Evolutionary conservation across 2,329 filamentous ascomycete genomes (phyloP).

Genomic region (Clonostachys sp.): DNA sequence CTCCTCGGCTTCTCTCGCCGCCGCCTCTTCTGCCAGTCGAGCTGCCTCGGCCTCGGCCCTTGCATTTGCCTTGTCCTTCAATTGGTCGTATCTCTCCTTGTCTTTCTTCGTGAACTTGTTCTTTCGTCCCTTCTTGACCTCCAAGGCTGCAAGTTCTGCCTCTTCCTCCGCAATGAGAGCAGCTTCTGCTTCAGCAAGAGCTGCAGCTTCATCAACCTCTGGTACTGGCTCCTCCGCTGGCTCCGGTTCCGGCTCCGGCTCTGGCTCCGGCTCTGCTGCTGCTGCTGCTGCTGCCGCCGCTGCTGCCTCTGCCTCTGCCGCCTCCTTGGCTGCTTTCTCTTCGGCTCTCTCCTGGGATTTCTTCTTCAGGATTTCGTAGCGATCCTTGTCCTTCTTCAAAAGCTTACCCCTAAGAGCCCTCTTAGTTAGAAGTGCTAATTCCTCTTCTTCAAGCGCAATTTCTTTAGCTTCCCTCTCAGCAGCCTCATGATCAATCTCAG

Average conservation of each 20-base stretch:
- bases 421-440: slow-evolving; percentile 12
- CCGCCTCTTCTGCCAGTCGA: slow-evolving; percentile 14
- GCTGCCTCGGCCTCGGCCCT: slow-evolving; percentile 16
- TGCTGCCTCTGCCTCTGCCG: slow-evolving; percentile 5
- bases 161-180: slow-evolving; percentile 13
- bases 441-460: slow-evolving; percentile 9
- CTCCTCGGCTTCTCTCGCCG: slow-evolving; percentile 30
- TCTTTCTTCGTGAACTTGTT: slow-evolving; percentile 9
- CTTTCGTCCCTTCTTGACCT: slow-evolving; percentile 19
- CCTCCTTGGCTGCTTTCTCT: background rate
- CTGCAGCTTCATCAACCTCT: slow-evolving; percentile 27
- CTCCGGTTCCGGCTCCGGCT: slow-evolving; percentile 10
- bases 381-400: slow-evolving; percentile 16
- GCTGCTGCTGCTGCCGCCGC: slow-evolving; percentile 14
- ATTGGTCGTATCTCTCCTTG: slow-evolving; percentile 16
- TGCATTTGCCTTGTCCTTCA: slow-evolving; percentile 23
- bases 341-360: background rate
- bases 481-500: slow-evolving; percentile 17
- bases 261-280: slow-evolving; percentile 22
- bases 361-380: background rate
- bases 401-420: slow-evolving; percentile 26
- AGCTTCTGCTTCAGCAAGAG: slow-evolving; percentile 14
- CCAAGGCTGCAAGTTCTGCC: slow-evolving; percentile 16
- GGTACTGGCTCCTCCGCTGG: slow-evolving; percentile 6
- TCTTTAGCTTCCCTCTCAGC: slow-evolving; percentile 9